Base-by-base conservation (phyloP, 768 basidiomycete genomes). In the Rhodotorula sphaerocarpa region DNA sequence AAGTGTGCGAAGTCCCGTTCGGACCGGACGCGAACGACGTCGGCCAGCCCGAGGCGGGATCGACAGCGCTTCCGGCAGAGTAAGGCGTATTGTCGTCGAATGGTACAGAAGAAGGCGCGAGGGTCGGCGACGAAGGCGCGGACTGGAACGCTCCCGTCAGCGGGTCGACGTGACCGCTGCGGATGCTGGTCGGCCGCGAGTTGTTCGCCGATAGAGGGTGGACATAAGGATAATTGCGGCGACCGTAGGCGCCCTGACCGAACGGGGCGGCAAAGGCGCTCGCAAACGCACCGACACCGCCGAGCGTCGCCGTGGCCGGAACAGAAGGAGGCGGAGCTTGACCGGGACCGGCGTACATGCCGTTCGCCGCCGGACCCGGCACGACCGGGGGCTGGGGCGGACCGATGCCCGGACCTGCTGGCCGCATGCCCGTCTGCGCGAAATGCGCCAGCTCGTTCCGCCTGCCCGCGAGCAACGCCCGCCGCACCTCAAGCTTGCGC, bases 341-440 rank as follows among this genome's bases (percentile, higher is more conserved):
- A 9, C 36, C 36, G 36, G 36, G 36, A 39, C 36, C 75, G 78
- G 50, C 15, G 80, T 78, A 7, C 82, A 79, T 5, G 47, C 14
- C 33, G 33, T 44, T 23, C 46, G 33, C 30, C 9, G 25, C 33
- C 11, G 57, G 43, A 12, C 45, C 52, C 7, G 70, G 64, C 50
- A 44, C 54, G 44, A 46, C 48, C 12, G 25, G 34, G 11, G 53
- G 48, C 10, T 48, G 55, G 7, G 70, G 64, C 50, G 44, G 54
- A 44, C 46, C 51, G n/a, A n/a, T n/a, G n/a, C n/a, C n/a, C 64
- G 54, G 55, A 70, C 72, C n/a, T 23, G 42, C 30, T n/a, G 27
- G 55, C 36, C 34, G 66, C 42, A 50, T 14, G 39, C 48, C 48
- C 27, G 45, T 10, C 9, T 57, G 50, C 45, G 55, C 66, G 20